Evolutionary conservation across 139 green algal species (phyloP).

Genomic region (Chlorella ohadii): DNA sequence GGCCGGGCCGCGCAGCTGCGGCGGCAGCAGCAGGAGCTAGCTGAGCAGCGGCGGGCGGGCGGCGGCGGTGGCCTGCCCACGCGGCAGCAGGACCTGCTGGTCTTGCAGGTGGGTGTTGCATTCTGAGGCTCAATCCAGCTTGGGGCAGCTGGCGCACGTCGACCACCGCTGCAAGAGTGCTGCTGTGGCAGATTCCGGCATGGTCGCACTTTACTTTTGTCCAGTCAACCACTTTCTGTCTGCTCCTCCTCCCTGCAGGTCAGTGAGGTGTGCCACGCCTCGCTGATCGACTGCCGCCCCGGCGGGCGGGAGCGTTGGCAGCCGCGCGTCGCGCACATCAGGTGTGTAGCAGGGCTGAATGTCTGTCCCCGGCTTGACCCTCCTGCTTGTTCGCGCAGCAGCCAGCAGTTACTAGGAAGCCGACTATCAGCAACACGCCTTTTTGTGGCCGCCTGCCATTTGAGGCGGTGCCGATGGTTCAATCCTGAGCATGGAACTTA

Average conservation of each 20-base stretch:
- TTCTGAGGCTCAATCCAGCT: not conserved
- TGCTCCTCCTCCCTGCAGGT: not conserved
- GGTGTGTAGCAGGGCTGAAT: not conserved
- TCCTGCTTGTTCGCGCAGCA: too few species aligned
- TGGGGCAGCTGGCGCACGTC: too few species aligned
- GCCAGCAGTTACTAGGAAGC: too few species aligned
- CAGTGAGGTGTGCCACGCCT: slow-evolving; percentile 17
- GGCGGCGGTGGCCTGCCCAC: not conserved
- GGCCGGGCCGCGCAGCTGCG: slow-evolving; percentile 1
- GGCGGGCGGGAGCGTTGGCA: slow-evolving; percentile 7
- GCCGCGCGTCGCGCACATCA: not conserved
- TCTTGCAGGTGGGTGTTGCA: not conserved
- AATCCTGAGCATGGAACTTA: too few species aligned
- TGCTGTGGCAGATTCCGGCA: not conserved
- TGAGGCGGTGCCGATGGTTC: too few species aligned
- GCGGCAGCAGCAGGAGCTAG: slow-evolving; percentile 2
- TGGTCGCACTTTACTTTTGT: too few species aligned
- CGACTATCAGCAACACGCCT: too few species aligned
- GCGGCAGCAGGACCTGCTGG: slow-evolving; percentile 1
- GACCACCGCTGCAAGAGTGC: too few species aligned
- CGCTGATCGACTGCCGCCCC: not conserved
- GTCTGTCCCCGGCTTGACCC: too few species aligned
- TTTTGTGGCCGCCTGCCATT: too few species aligned
- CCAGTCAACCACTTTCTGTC: too few species aligned
- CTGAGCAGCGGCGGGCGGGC: slow-evolving; percentile 11